These are phyloP conservation scores for Physcomitrium patens DNA, from an alignment of 225 moss, liverwort and hornwort genomes.

Conservation along the genomic window DNA sequence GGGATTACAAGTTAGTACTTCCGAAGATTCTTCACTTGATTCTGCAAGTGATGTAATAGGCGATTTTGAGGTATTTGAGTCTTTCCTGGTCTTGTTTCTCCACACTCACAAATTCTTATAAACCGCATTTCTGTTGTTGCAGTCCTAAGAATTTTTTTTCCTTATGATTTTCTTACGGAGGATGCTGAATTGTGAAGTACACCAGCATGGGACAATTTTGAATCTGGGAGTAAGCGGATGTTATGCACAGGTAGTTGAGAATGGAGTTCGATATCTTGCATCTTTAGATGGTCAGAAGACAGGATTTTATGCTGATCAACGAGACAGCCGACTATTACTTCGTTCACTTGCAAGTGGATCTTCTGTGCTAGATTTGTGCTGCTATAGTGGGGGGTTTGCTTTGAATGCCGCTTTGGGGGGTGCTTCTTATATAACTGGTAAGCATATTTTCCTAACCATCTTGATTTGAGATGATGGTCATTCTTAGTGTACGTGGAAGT, in stretches of 20 bases:
- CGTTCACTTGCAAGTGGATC: slow-evolving; percentile 61
- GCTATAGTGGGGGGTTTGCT: slow-evolving; percentile 93
- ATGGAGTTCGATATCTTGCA: slow-evolving; percentile 73
- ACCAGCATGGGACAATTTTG: background rate
- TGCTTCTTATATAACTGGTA: slow-evolving; percentile 81
- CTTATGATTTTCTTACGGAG: background rate
- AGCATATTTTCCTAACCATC: slow-evolving; percentile 3
- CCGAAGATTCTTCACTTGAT: slow-evolving; percentile 33
- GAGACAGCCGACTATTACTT: slow-evolving; percentile 76
- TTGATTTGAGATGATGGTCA: background rate
- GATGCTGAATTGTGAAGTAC: background rate
- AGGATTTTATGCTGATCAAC: slow-evolving; percentile 94
- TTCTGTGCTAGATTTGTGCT: slow-evolving; percentile 85
- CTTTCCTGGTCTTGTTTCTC: background rate
- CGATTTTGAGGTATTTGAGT: slow-evolving; percentile 55
- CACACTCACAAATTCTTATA: background rate
- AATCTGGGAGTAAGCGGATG: slow-evolving; percentile 5
- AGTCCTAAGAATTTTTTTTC: slow-evolving; percentile 7
- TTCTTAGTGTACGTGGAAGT: slow-evolving; percentile 2
- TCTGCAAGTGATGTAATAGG: slow-evolving; percentile 25
- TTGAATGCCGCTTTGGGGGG: slow-evolving; percentile 89
- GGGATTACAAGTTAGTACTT: slow-evolving; percentile 53
- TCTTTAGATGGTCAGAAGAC: slow-evolving; percentile 84
- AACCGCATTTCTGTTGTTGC: background rate
- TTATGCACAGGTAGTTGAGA: slow-evolving; percentile 77